Evolutionary conservation across 1,139 yeast species (phyloP).

Genomic region (Suhomyces coccinellae): DNA sequence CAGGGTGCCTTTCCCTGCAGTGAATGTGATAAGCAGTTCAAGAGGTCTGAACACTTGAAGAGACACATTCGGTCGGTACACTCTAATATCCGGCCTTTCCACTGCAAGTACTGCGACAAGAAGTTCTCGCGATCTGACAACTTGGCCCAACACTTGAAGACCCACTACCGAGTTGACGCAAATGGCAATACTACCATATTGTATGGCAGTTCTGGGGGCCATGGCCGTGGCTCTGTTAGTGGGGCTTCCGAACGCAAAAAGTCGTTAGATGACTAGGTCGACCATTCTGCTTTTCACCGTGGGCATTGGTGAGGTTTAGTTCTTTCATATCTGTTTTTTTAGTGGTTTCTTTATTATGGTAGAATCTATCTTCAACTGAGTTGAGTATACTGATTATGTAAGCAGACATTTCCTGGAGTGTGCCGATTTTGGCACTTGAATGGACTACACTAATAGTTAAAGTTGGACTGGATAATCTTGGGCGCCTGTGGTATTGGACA

Average conservation of each 20-base stretch:
- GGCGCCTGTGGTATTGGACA: no score
- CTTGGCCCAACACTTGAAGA: slow-evolving; percentile 51
- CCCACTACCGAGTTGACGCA: slow-evolving; percentile 35
- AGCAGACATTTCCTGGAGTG: no score
- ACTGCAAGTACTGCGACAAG: slow-evolving; percentile 51
- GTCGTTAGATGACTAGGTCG: slow-evolving; percentile 2
- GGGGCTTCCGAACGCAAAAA: slow-evolving; percentile 17
- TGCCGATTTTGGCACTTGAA: no score
- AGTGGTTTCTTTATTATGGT: background rate
- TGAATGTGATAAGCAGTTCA: slow-evolving; percentile 48
- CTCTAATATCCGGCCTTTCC: slow-evolving; percentile 49
- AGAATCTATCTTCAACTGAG: no score
- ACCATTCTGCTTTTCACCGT: background rate
- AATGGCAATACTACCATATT: slow-evolving; percentile 40
- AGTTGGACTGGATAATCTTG: no score
- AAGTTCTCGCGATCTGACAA: slow-evolving; percentile 50
- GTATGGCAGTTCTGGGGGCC: slow-evolving; percentile 39
- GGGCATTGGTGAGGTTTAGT: slow-evolving; percentile 4
- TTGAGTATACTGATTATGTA: background rate
- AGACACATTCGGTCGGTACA: slow-evolving; percentile 51
- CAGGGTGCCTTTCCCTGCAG: slow-evolving; percentile 43
- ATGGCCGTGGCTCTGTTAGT: slow-evolving; percentile 21
- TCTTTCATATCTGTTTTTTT: slow-evolving; percentile 3
- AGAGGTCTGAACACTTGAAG: slow-evolving; percentile 50
- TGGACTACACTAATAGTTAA: no score